A percentile compares a stretch with the other conserved stretches of the same genome.
Evolutionary conservation across 148 eudicot species (phyloP).

Genomic region (Rhododendron ovatum): DNA sequence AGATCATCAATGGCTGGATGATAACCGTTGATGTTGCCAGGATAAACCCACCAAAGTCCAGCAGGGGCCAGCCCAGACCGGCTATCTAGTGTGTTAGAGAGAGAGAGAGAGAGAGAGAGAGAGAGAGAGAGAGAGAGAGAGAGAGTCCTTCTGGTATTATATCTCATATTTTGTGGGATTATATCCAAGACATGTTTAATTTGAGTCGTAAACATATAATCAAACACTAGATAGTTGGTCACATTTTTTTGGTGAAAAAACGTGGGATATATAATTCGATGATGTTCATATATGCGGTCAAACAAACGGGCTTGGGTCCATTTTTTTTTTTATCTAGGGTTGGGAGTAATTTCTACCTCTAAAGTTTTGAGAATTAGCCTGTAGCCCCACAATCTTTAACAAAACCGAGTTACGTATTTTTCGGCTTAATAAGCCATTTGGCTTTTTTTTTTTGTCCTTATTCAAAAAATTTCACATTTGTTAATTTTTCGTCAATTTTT

Average conservation of each 20-base stretch:
- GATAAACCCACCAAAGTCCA: constrained; percentile 48
- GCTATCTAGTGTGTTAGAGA: not conserved
- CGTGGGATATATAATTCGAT: not conserved
- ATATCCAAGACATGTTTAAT: not conserved
- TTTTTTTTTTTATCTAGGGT: too few relatives aligned
- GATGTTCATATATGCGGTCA: too few relatives aligned
- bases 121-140: not conserved
- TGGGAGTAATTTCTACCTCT: too few relatives aligned
- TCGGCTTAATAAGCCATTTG: too few relatives aligned
- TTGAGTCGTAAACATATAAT: not conserved
- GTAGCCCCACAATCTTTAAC: too few relatives aligned
- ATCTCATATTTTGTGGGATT: not conserved
- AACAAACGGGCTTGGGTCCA: too few relatives aligned
- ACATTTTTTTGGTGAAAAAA: not conserved
- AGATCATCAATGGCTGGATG: constrained; percentile 97
- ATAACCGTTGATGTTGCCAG: constrained; percentile 80
- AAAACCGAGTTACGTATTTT: too few relatives aligned
- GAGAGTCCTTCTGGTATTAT: not conserved
- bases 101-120: not conserved
- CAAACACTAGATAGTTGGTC: not conserved
- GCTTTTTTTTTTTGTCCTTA: too few relatives aligned
- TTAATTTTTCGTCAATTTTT: too few relatives aligned
- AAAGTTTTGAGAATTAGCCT: too few relatives aligned
- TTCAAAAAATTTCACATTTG: too few relatives aligned
- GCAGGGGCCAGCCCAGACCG: constrained; percentile 37